Conservation (phyloP, 192 early-diverging fungal species). For the Ambispora gerdemannii region DNA sequence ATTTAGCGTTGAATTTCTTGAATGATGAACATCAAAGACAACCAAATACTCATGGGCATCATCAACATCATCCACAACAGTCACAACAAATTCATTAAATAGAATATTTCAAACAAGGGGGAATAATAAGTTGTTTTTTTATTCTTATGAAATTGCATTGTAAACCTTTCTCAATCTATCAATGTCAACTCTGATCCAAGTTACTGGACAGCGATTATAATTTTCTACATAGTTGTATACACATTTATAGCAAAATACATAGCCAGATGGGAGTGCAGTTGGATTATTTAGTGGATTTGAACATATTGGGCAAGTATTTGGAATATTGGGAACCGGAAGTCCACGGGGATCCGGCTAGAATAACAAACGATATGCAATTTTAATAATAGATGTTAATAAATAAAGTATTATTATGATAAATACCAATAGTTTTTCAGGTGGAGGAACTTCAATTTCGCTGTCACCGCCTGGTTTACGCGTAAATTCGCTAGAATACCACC, state of each 20-base stretch:
- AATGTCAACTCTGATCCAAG: slow-evolving; percentile 49
- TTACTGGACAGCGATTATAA: slow-evolving; percentile 74
- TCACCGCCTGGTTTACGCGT: slow-evolving; percentile 51
- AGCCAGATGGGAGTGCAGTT: slow-evolving; percentile 81
- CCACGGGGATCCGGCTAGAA: slow-evolving; percentile 72
- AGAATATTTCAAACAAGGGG: too few relatives aligned
- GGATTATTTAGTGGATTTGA: slow-evolving; percentile 71
- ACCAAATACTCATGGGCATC: neutral
- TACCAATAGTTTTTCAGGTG: slow-evolving; percentile 71
- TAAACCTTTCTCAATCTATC: slow-evolving; percentile 72
- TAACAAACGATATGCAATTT: neutral
- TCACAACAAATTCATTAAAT: neutral
- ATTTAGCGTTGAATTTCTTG: neutral
- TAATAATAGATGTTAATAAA: neutral
- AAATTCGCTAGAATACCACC: slow-evolving; percentile 92
- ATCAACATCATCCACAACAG: neutral
- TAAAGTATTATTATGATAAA: slow-evolving; percentile 5
- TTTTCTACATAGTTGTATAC: slow-evolving; percentile 72
- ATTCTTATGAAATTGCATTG: slow-evolving; percentile 33
- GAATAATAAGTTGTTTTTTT: neutral
- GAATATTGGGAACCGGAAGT: slow-evolving; percentile 64
- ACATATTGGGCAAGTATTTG: slow-evolving; percentile 82
- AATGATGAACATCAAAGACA: neutral
- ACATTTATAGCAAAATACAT: slow-evolving; percentile 94
- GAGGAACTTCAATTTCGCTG: slow-evolving; percentile 56